Evolutionary conservation across 2,329 filamentous ascomycete species (phyloP), one percentile per base, ranked within the genome.

Genomic region (Aspergillus fumigatiaffinis): DNA sequence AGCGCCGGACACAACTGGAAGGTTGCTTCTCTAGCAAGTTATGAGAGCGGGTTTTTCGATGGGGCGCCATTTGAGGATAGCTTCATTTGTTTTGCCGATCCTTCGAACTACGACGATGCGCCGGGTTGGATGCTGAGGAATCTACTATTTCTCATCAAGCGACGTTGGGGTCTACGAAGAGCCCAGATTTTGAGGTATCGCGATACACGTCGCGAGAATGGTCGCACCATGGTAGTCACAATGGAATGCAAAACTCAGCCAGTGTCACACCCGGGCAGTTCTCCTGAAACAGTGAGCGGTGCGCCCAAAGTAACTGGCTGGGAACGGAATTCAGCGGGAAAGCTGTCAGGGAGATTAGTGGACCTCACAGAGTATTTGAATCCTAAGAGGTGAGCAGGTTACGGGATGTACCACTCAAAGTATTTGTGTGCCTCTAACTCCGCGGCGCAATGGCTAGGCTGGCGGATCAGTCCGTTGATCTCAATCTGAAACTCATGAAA

Each of bases 401-500:
- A 12, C 47, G 23, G 28, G 28, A 29, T 14, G n/a, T 3, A 38
- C 4, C 52, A n/a, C 10, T 4, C 6, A 52, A 9, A 54, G 17
- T 28, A 32, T 32, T 3, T 48, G 20, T 35, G 12, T 21, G 8
- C 50, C 38, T 28, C 50, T 29, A 51, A 59, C 35, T 56, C 44
- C 23, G 52, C 44, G 48, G 17, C 49, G 46, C 46, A 21, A 50
- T 49, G 56, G 38, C 46, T 55, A 79, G 79, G 65, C 80, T 97
- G 20, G 94, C 94, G 23, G 92, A 97, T 70, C 92, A 96, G 71
- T 92, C 92, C 0, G 93, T 97, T 9, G 94, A 99, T 69, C 82
- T 99, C 57, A 99, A 99, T 69, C 81, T 97, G 59, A 97, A 97
- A 76, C 82, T 99, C 57, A 99, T 99, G 87, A 99, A 97, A 77